Conservation (phyloP, 2,329 filamentous ascomycete genomes). For the Neopestalotiopsis sp. region DNA sequence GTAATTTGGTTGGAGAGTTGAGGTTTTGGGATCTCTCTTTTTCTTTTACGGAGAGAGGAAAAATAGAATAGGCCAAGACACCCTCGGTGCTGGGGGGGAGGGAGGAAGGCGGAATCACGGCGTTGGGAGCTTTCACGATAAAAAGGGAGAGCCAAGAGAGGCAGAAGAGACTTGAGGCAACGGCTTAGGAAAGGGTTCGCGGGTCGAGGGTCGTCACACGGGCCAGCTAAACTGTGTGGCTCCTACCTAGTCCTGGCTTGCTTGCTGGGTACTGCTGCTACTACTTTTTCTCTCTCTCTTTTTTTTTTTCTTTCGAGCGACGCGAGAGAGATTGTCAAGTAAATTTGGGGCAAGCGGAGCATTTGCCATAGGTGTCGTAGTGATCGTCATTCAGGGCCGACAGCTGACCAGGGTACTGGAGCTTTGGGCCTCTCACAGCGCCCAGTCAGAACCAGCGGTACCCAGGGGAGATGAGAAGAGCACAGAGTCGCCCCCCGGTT, state of each 20-base stretch:
- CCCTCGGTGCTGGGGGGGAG: not conserved
- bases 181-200: constrained; percentile 11
- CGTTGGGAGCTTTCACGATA: constrained; percentile 7
- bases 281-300: not conserved
- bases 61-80: not conserved
- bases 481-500: not conserved
- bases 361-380: constrained; percentile 15
- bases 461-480: not conserved
- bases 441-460: not conserved
- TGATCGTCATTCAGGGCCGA: constrained; percentile 20
- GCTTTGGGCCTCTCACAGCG: constrained; percentile 12
- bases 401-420: constrained; percentile 5
- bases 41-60: not conserved
- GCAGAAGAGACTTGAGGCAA: not conserved
- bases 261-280: not conserved
- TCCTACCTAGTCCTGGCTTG: not conserved
- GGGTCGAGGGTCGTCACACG: constrained; percentile 8
- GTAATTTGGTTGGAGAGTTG: not conserved
- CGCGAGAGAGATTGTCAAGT: constrained; percentile 7
- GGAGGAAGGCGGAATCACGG: not conserved
- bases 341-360: constrained; percentile 20
- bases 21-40: not conserved
- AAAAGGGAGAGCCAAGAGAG: constrained; percentile 14
- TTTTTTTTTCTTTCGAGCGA: not conserved
- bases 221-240: constrained; percentile 10